phyloP scores from a whole-genome alignment of 345 rosid genomes.

The Aquilaria malaccensis region DNA sequence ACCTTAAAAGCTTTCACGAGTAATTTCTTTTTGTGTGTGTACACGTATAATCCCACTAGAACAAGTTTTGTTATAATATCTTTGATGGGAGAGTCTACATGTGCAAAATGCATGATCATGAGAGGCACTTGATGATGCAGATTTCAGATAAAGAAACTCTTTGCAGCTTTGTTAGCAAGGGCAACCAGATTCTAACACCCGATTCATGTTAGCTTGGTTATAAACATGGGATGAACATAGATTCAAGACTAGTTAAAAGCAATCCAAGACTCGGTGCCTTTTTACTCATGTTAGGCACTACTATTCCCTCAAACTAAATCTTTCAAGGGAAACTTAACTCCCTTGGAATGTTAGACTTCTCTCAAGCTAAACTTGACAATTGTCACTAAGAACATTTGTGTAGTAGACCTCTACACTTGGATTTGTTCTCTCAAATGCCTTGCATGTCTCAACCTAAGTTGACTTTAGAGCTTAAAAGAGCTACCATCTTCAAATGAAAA shows the following conservation, averaged over 20 bases:
- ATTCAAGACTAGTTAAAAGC: conserved; percentile 36
- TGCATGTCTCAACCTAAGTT: conserved; percentile 57
- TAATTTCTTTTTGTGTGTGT: no score
- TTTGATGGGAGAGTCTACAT: conserved; percentile 34
- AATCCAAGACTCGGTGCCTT: conserved; percentile 38
- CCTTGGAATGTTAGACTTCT: conserved; percentile 45
- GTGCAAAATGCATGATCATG: conserved; percentile 38
- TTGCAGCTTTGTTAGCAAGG: conserved; percentile 7
- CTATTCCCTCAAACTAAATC: conserved; percentile 17
- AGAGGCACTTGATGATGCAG: conserved; percentile 31
- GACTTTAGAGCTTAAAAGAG: conserved; percentile 52
- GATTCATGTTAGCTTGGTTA: conserved; percentile 34
- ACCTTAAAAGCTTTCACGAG: no score
- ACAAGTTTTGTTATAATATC: no score
- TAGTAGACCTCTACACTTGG: conserved; percentile 26
- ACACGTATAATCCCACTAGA: no score
- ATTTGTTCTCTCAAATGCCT: conserved; percentile 46
- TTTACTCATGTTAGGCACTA: conserved; percentile 45
- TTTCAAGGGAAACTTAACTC: conserved; percentile 30
- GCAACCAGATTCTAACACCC: not conserved
- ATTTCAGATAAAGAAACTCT: conserved; percentile 42
- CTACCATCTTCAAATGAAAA: conserved; percentile 47
- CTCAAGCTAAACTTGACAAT: conserved; percentile 37
- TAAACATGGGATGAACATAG: conserved; percentile 31
- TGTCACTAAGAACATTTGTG: conserved; percentile 12